phyloP scores from a whole-genome alignment of 148 eudicot species.

The Silene latifolia region DNA sequence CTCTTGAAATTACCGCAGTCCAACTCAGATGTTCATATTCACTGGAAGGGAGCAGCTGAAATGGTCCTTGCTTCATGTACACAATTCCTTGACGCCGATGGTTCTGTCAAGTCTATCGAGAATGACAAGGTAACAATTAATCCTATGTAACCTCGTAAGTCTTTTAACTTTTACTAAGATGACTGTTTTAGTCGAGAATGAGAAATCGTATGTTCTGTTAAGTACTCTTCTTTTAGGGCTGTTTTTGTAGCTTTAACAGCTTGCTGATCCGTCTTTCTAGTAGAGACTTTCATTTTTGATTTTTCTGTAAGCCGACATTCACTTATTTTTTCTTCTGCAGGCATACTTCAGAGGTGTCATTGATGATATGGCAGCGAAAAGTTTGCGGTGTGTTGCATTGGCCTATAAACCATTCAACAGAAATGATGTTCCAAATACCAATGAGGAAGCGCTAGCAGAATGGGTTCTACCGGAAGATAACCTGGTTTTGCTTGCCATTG shows the following conservation, averaged over 20 bases:
- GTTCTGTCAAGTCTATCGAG: slow-evolving; percentile 45
- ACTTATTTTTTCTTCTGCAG: slow-evolving; percentile 30
- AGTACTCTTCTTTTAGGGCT: not conserved
- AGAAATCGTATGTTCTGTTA: too few species aligned
- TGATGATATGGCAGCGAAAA: slow-evolving; percentile 77
- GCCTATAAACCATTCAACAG: slow-evolving; percentile 59
- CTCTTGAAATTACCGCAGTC: slow-evolving; percentile 30
- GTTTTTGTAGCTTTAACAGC: not conserved
- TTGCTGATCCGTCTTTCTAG: not conserved
- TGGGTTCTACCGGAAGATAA: slow-evolving; percentile 77
- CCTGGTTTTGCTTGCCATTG: slow-evolving; percentile 71
- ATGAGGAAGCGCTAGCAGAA: slow-evolving; percentile 58
- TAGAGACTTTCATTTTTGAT: not conserved
- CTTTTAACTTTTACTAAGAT: not conserved
- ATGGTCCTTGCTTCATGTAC: slow-evolving; percentile 67
- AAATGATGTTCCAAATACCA: slow-evolving; percentile 51
- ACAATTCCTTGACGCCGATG: slow-evolving; percentile 52
- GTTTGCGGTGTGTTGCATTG: slow-evolving; percentile 88
- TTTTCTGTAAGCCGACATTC: not conserved
- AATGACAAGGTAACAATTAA: slow-evolving; percentile 44
- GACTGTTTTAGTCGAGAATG: not conserved
- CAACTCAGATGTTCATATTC: slow-evolving; percentile 64
- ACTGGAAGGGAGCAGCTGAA: slow-evolving; percentile 99
- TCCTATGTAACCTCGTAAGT: not conserved
- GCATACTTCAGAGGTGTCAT: slow-evolving; percentile 55